These are phyloP conservation scores for Suhomyces sp. DNA, from an alignment of 805 yeast genomes.

Conservation along the genomic window DNA sequence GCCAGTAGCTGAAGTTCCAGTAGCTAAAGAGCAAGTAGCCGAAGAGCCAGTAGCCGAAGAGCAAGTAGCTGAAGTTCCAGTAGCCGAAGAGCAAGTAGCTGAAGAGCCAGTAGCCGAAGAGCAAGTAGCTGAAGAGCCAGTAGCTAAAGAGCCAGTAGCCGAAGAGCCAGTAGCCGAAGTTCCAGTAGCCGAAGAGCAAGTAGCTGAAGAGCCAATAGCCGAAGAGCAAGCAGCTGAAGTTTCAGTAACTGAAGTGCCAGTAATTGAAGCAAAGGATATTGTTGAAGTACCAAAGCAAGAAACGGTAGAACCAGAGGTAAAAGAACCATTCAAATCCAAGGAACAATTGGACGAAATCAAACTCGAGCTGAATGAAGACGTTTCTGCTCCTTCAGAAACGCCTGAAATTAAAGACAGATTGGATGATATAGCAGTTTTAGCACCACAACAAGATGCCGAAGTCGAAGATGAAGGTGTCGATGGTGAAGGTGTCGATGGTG, in stretches of 20 bases:
- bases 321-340: background rate
- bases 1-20: background rate
- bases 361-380: background rate
- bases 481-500: background rate
- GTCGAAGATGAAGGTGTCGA: background rate
- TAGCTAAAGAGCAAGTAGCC: no score
- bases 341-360: background rate
- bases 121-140: background rate
- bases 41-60: background rate
- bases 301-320: background rate
- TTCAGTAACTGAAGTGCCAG: background rate
- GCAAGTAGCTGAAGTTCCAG: background rate
- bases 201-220: background rate
- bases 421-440: conserved; percentile 1
- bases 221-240: background rate
- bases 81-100: background rate
- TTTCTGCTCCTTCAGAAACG: background rate
- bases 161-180: no score
- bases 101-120: background rate
- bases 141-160: no score
- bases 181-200: background rate
- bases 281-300: conserved; percentile 7
- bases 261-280: background rate
- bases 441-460: no score
- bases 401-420: background rate